phyloP scores from a whole-genome alignment of 2,329 filamentous ascomycete species.

The Arthrobotrys megalospora region DNA sequence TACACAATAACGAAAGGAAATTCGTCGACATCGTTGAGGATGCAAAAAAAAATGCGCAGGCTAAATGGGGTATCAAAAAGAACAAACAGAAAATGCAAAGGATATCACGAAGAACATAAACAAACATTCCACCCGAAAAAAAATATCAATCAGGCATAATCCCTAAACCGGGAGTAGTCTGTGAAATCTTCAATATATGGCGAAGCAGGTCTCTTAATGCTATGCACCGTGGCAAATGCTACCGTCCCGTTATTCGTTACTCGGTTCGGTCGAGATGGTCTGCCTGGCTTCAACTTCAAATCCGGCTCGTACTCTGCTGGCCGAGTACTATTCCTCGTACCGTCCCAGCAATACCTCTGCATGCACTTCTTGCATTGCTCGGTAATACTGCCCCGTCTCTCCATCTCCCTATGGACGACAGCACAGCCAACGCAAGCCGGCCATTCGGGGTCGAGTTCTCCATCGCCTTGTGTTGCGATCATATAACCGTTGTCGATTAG shows the following conservation, averaged over 20 bases:
- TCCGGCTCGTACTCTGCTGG: constrained; percentile 42
- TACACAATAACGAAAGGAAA: constrained; percentile 16
- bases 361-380: constrained; percentile 83
- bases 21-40: constrained; percentile 31
- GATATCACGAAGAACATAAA: constrained; percentile 24
- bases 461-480: constrained; percentile 85
- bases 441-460: constrained; percentile 81
- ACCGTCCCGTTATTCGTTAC: not conserved
- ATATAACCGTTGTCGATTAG: constrained; percentile 91
- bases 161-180: constrained; percentile 44
- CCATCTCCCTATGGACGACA: constrained; percentile 81
- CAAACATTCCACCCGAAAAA: not conserved
- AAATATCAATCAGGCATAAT: constrained; percentile 30
- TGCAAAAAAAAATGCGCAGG: constrained; percentile 4
- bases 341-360: constrained; percentile 92
- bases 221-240: not conserved
- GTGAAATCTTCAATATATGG: constrained; percentile 37
- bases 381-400: constrained; percentile 78
- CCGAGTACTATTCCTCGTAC: constrained; percentile 68
- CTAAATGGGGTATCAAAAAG: constrained; percentile 55
- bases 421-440: constrained; percentile 89
- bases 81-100: not conserved
- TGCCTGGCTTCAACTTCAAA: constrained; percentile 34
- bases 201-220: constrained; percentile 10
- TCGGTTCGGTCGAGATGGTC: constrained; percentile 1